Conservation (phyloP, 352 stramenopile species). For the Elongisporangium prolatum region DNA sequence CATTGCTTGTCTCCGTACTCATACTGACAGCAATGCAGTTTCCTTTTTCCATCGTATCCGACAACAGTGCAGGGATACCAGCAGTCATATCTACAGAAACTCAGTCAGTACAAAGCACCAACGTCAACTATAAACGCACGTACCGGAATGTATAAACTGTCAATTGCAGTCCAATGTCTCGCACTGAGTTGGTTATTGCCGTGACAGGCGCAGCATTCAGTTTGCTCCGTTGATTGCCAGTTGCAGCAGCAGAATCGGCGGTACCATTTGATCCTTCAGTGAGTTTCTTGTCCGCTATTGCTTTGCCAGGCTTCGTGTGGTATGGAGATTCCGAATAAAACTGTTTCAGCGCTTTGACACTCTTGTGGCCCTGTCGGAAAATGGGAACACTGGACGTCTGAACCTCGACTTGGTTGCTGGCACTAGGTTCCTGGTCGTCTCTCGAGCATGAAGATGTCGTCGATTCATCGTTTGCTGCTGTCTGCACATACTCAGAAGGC, state of each 20-base stretch:
- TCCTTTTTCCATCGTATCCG: slow-evolving; percentile 62
- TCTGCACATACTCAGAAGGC: slow-evolving; percentile 11
- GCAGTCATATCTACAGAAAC: slow-evolving; percentile 53
- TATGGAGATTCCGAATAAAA: slow-evolving; percentile 56
- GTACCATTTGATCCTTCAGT: neutral
- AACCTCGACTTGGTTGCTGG: slow-evolving; percentile 12
- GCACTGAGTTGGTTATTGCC: slow-evolving; percentile 34
- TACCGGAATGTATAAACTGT: slow-evolving; percentile 67
- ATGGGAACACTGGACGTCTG: slow-evolving; percentile 22
- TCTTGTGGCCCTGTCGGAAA: slow-evolving; percentile 58
- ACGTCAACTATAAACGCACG: neutral
- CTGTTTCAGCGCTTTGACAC: slow-evolving; percentile 58
- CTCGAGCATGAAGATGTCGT: too few species aligned
- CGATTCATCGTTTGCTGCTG: neutral
- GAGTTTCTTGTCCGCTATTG: slow-evolving; percentile 8
- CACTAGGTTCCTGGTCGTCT: neutral
- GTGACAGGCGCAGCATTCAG: slow-evolving; percentile 5
- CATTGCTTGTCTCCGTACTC: slow-evolving; percentile 83
- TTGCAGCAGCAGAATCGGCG: neutral
- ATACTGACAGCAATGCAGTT: slow-evolving; percentile 76
- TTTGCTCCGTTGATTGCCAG: neutral
- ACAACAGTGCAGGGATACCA: slow-evolving; percentile 80
- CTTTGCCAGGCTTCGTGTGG: slow-evolving; percentile 25
- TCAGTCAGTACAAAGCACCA: neutral
- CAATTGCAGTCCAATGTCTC: slow-evolving; percentile 61